Conservation (phyloP, 2,329 filamentous ascomycete species). For the Rachicladosporium sp. region DNA sequence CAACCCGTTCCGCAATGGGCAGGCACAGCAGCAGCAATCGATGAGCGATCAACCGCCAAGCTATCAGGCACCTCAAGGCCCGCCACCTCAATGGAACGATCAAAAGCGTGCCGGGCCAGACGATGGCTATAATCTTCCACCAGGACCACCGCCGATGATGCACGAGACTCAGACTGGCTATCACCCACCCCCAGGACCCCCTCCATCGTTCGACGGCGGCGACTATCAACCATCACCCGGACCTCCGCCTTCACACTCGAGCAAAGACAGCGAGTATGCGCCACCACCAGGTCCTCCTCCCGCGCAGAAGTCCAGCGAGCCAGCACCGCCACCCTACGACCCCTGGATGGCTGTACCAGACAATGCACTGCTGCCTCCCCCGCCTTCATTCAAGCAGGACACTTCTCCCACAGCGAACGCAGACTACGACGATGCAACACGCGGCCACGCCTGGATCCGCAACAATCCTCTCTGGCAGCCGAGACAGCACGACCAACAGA, state of each 20-base stretch:
- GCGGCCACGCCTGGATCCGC: slow-evolving; percentile 54
- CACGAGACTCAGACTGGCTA: neutral
- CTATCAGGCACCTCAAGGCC: slow-evolving; percentile 20
- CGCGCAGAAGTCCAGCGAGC: slow-evolving; percentile 9
- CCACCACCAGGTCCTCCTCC: slow-evolving; percentile 10
- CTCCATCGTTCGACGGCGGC: slow-evolving; percentile 11
- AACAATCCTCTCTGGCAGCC: slow-evolving; percentile 47
- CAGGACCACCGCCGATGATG: neutral
- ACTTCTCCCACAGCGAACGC: slow-evolving; percentile 59
- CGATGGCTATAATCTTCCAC: slow-evolving; percentile 6
- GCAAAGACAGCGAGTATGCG: slow-evolving; percentile 5
- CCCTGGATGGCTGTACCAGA: slow-evolving; percentile 65
- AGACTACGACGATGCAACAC: slow-evolving; percentile 48
- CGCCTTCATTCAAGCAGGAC: slow-evolving; percentile 55
- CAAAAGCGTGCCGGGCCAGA: slow-evolving; percentile 8
- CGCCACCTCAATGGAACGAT: slow-evolving; percentile 14
- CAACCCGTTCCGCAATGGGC: slow-evolving; percentile 9
- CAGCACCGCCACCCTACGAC: slow-evolving; percentile 47
- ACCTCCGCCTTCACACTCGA: slow-evolving; percentile 21
- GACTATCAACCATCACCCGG: slow-evolving; percentile 23
- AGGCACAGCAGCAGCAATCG: slow-evolving; percentile 7
- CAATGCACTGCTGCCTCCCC: slow-evolving; percentile 59
- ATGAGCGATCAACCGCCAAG: slow-evolving; percentile 7
- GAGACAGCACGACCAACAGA: slow-evolving; percentile 20
- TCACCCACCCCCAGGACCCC: slow-evolving; percentile 17